Base-by-base conservation (phyloP, 306 rosid species). In the Vicia sativa region DNA sequence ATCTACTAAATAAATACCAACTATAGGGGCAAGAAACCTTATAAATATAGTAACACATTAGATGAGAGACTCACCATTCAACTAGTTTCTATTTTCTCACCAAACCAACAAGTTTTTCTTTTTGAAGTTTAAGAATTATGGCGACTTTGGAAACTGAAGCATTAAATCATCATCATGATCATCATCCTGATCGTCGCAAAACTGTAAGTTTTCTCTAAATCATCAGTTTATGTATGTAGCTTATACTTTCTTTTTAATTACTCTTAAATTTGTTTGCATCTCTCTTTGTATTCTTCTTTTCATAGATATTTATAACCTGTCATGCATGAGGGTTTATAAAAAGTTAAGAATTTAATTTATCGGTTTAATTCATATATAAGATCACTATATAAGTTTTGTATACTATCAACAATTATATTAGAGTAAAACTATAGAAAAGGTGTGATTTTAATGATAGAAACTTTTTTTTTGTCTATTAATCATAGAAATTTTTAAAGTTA, bases 181-280 rank as follows among this genome's bases (percentile, higher is more conserved):
- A 56, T 16, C 67, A 11, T 48, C 52, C 29, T 18, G 2, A 16
- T 49, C 68, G 11, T 21, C 18, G 18, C 6, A 21, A 7, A 68
- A 35, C 54, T 54, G 84, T 84, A 62, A 62, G 85, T 58, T 56
- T 56, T 46, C 7, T 67, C 49, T 58, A 6, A n/a, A 57, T 57
- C 23, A 57, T 57, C 62, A 26, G 7, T 28, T 13, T 6, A 25
- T 21, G 9, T 25, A 28, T 12, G 9, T 25, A 28, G 6, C 15
- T 11, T 31, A 21, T 53, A 53, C 2, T 2, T 52, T 54, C 16
- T 19, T 19, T 3, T 54, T n/a, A n/a, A n/a, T n/a, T 4, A 23
- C 42, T 26, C 21, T 28, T 57, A n/a, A 3, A 14, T 14, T n/a
- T 57, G 1, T 57, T n/a, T 56, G 13, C 13, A 31, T 31, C 3